Percentiles rank a stretch among this genome's conserved stretches.
Conservation (phyloP, 1,284 basidiomycete species). For the Sutorius eximius region DNA sequence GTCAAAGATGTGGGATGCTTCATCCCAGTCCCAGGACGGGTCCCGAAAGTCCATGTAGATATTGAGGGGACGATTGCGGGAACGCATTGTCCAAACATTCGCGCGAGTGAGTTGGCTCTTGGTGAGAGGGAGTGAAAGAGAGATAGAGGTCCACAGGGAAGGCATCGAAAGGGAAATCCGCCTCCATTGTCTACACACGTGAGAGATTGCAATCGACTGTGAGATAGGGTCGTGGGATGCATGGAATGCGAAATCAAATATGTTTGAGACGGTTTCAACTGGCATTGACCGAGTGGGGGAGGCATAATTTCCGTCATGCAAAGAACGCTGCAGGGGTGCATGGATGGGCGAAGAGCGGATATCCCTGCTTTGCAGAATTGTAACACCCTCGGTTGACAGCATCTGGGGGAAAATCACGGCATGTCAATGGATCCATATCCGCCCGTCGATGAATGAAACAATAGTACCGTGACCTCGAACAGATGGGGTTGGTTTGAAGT, state of each 20-base stretch:
- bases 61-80: constrained; percentile 43
- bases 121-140: constrained; percentile 42
- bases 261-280: constrained; percentile 42
- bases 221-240: constrained; percentile 29
- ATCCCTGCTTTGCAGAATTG: not conserved
- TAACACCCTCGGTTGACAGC: constrained; percentile 4
- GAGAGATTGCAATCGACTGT: constrained; percentile 38
- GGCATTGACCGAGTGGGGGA: constrained; percentile 33
- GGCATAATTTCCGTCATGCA: not conserved
- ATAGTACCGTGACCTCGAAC: constrained; percentile 1
- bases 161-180: constrained; percentile 42
- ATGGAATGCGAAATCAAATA: constrained; percentile 36
- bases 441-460: not conserved
- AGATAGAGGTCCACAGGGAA: constrained; percentile 45
- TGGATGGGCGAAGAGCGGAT: not conserved
- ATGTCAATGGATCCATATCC: not conserved
- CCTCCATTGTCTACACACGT: constrained; percentile 50
- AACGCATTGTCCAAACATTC: constrained; percentile 41
- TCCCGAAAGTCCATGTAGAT: constrained; percentile 55
- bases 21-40: constrained; percentile 49
- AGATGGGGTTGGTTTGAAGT: not conserved
- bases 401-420: constrained; percentile 9
- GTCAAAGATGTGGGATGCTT: constrained; percentile 39
- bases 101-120: constrained; percentile 38
- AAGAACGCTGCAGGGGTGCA: not conserved